Conservation (phyloP, 192 early-diverging fungal genomes). For the Diversispora epigaea region DNA sequence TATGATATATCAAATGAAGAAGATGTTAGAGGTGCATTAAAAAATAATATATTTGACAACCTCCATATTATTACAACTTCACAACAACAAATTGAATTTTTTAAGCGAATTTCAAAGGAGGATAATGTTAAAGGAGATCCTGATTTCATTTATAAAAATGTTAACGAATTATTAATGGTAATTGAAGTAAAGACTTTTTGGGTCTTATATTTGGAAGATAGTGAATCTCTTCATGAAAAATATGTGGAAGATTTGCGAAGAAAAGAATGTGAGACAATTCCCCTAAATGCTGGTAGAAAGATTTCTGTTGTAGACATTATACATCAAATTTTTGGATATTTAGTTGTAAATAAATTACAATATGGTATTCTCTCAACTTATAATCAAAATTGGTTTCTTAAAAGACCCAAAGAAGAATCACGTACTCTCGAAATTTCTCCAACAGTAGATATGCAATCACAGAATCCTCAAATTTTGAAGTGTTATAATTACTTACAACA, state of each 20-base stretch:
- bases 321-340: slow-evolving; percentile 8
- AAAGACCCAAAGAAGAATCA: slow-evolving; percentile 5
- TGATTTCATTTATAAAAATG: slow-evolving; percentile 1
- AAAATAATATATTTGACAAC: slow-evolving; percentile 14
- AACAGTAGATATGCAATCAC: not conserved
- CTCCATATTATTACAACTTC: slow-evolving; percentile 10
- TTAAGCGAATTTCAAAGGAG: slow-evolving; percentile 13
- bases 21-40: not conserved
- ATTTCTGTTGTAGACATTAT: slow-evolving; percentile 6
- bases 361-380: slow-evolving; percentile 12
- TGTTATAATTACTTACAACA: too few species aligned
- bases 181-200: too few species aligned
- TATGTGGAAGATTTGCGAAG: not conserved
- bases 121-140: not conserved
- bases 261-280: slow-evolving; percentile 7
- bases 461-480: slow-evolving; percentile 6
- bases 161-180: not conserved
- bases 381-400: slow-evolving; percentile 9
- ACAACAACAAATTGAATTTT: not conserved
- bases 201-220: too few species aligned
- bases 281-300: not conserved
- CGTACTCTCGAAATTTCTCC: not conserved
- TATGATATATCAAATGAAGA: slow-evolving; percentile 14
- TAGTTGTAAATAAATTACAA: too few species aligned
- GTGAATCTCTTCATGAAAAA: too few species aligned